Evolutionary conservation across 805 yeast genomes (phyloP), one percentile per base, ranked within the genome.

Genomic region (Blastobotrys muscicola): DNA sequence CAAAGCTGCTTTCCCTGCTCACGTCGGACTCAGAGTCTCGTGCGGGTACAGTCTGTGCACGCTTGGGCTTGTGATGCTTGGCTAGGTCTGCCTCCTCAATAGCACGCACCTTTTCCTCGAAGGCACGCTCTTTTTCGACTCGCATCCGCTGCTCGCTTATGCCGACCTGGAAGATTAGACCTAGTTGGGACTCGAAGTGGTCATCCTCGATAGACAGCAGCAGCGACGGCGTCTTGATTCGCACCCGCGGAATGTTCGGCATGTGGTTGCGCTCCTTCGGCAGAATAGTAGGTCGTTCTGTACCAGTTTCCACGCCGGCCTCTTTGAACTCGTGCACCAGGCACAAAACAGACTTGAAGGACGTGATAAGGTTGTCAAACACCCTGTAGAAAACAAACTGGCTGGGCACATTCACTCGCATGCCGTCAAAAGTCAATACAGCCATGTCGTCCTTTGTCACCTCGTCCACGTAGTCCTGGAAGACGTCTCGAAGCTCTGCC

Each of bases 181-280:
- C 72, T 38, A 89, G 63, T 52, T 85, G 80, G 6, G 78, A 68
- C 60, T 90, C 97, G 59, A 89, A 87, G 6, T 94, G 90, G 61
- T 90, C 97, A 59, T 85, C 94, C 44, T 85, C 95, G 49, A 87
- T 69, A 16, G 81, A 70, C 33, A 87, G 64, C 3, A 81, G 67
- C 49, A 85, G 68, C 34, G 74, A 66, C 4, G 67, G 67, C 0
- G 94, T 68, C 35, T 65, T 71, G 32, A 87, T 51, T 15, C 72
- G 70, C 2, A 85, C 62, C 31, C 59, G 54, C 2, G 90, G 65
- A 12, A 64, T 48, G 3, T 50, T 51, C 31, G 56, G 67, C 43
- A 54, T 59, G 43, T 42, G 35, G 30, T 47, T 44, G 33, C 50
- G 45, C 40, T 51, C 52, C 40, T 55, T 53, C 4, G 67, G 64